Evolutionary conservation across 2,329 filamentous ascomycete genomes (phyloP).

Genomic region (Coleophoma eucalyptorum): DNA sequence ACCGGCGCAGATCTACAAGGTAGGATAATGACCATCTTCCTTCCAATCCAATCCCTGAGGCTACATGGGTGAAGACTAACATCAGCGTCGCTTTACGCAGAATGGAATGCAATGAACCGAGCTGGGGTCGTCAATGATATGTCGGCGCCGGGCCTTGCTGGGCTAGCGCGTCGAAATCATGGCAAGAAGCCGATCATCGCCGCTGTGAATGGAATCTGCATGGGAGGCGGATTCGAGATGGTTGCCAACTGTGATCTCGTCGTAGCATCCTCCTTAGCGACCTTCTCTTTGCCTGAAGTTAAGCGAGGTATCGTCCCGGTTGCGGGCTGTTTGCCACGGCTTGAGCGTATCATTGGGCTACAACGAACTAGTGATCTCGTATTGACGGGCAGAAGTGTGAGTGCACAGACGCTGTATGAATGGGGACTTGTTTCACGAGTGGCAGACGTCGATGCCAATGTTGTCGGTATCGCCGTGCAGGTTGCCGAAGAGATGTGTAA

Average conservation of each 20-base stretch:
- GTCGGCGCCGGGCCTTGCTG: constrained; percentile 51
- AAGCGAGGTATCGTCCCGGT: constrained; percentile 64
- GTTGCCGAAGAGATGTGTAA: constrained; percentile 15
- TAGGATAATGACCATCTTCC: constrained; percentile 40
- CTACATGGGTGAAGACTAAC: constrained; percentile 1
- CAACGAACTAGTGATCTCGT: constrained; percentile 68
- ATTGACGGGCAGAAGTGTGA: constrained; percentile 54
- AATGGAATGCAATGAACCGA: constrained; percentile 44
- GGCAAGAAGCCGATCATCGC: constrained; percentile 72
- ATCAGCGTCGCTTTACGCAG: constrained; percentile 21
- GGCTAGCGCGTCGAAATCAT: constrained; percentile 59
- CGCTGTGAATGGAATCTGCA: constrained; percentile 68
- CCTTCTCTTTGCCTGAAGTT: constrained; percentile 67
- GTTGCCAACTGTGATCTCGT: constrained; percentile 67
- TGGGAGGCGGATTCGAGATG: constrained; percentile 74
- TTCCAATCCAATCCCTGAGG: constrained; percentile 23
- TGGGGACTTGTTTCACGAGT: constrained; percentile 68
- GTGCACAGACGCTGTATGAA: constrained; percentile 49
- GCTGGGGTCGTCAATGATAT: constrained; percentile 11
- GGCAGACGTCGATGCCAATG: constrained; percentile 35
- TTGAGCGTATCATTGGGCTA: constrained; percentile 57
- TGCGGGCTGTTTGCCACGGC: constrained; percentile 63
- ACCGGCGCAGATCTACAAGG: constrained; percentile 62
- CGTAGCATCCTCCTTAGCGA: constrained; percentile 52
- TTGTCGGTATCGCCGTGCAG: constrained; percentile 37